A percentile compares a stretch with the other conserved stretches of the same genome.
phyloP scores from a whole-genome alignment of 306 rosid species.

The Abrus precatorius region DNA sequence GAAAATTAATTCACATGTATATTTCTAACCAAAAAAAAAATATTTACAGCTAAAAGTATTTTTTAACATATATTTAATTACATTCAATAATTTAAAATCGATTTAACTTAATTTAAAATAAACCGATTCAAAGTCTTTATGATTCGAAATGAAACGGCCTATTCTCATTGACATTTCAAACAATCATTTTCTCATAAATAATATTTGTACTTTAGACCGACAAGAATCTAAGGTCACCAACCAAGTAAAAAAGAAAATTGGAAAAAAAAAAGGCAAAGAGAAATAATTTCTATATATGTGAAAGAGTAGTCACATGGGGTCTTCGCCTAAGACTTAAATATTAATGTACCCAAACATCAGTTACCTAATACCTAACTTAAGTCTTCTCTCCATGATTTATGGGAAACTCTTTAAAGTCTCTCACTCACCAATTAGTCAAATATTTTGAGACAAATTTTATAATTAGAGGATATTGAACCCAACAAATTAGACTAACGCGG shows the following conservation, averaged over 20 bases:
- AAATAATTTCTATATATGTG: not conserved
- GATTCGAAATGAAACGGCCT: not conserved
- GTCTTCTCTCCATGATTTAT: constrained; percentile 33
- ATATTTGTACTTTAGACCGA: not conserved
- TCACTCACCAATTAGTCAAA: constrained; percentile 9
- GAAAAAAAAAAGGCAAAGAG: not conserved
- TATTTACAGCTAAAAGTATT: no score
- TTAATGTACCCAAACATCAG: not conserved
- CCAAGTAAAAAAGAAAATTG: not conserved
- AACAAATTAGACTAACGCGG: not conserved
- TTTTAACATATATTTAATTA: no score
- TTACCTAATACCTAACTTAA: constrained; percentile 21
- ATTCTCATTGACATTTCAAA: not conserved
- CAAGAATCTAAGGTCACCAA: not conserved
- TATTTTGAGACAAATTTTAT: not conserved
- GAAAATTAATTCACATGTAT: no score
- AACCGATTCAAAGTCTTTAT: not conserved
- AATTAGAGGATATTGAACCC: not conserved
- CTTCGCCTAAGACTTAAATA: not conserved
- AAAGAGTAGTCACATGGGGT: no score
- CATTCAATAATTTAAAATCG: no score
- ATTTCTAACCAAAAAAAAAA: no score
- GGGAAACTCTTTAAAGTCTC: not conserved
- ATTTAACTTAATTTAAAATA: no score
- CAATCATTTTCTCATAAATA: not conserved